These are phyloP conservation scores for Letharia columbiana DNA, from an alignment of 495 filamentous ascomycete genomes.

Conservation along the genomic window DNA sequence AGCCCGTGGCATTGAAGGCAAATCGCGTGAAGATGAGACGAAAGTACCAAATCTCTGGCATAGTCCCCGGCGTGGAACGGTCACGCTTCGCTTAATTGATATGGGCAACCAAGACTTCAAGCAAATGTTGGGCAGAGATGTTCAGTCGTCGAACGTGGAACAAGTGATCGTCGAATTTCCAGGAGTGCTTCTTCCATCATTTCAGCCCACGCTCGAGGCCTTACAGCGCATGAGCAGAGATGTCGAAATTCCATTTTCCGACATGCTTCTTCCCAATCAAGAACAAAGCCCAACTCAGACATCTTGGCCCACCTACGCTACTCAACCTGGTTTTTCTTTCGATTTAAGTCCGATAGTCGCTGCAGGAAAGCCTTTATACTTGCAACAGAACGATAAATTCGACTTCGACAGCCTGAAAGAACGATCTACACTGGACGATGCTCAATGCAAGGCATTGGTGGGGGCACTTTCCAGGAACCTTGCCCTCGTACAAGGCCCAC, in stretches of 20 bases:
- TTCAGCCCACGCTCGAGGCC: slow-evolving; percentile 54
- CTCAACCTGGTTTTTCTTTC: slow-evolving; percentile 44
- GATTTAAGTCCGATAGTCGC: slow-evolving; percentile 29
- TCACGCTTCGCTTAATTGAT: slow-evolving; percentile 35
- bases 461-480: slow-evolving; percentile 46
- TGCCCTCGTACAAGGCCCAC: slow-evolving; percentile 70
- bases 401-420: slow-evolving; percentile 35
- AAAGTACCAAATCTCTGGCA: slow-evolving; percentile 40
- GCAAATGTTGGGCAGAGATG: too few species aligned
- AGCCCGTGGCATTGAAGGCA: slow-evolving; percentile 34
- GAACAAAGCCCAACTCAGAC: slow-evolving; percentile 32
- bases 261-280: slow-evolving; percentile 35
- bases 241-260: slow-evolving; percentile 49
- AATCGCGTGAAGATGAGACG: slow-evolving; percentile 2
- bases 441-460: slow-evolving; percentile 50
- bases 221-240: slow-evolving; percentile 49
- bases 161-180: slow-evolving; percentile 59
- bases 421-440: slow-evolving; percentile 46
- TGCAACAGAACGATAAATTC: slow-evolving; percentile 32
- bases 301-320: slow-evolving; percentile 46
- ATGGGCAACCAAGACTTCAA: too few species aligned
- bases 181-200: slow-evolving; percentile 56
- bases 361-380: slow-evolving; percentile 29
- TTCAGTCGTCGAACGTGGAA: background rate
- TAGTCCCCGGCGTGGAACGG: slow-evolving; percentile 22